Evolutionary conservation across 768 basidiomycete genomes (phyloP).

Genomic region (Phaffia australis): DNA sequence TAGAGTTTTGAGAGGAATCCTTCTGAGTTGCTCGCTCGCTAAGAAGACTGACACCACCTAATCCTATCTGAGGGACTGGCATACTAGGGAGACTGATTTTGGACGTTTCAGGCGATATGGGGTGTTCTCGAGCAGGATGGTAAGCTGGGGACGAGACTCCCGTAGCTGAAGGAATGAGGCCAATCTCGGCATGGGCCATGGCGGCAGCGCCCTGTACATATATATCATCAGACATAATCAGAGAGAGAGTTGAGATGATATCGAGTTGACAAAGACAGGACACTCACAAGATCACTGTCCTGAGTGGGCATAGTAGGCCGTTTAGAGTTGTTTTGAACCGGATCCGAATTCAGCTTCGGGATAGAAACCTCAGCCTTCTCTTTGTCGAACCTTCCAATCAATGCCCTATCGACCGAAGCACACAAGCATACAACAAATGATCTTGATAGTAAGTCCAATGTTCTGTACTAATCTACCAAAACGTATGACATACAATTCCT

Average conservation of each 20-base stretch:
- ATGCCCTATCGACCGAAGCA: neutral
- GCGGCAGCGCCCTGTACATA: constrained; percentile 5
- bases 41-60: constrained; percentile 8
- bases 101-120: neutral
- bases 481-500: constrained; percentile 48
- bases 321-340: constrained; percentile 1
- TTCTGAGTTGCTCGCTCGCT: constrained; percentile 7
- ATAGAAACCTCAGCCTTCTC: too few relatives aligned
- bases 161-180: neutral
- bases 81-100: neutral
- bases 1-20: neutral
- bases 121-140: neutral
- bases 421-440: neutral
- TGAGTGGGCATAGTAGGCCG: neutral
- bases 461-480: neutral
- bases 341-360: too few relatives aligned
- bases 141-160: neutral
- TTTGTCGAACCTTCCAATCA: too few relatives aligned
- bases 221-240: too few relatives aligned
- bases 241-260: neutral
- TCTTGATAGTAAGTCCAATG: too few relatives aligned
- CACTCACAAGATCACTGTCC: constrained; percentile 9
- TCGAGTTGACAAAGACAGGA: neutral
- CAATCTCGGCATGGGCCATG: neutral
- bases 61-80: neutral